These are phyloP conservation scores for Copromyces sp. DNA, from an alignment of 495 filamentous ascomycete genomes.

Conservation along the genomic window DNA sequence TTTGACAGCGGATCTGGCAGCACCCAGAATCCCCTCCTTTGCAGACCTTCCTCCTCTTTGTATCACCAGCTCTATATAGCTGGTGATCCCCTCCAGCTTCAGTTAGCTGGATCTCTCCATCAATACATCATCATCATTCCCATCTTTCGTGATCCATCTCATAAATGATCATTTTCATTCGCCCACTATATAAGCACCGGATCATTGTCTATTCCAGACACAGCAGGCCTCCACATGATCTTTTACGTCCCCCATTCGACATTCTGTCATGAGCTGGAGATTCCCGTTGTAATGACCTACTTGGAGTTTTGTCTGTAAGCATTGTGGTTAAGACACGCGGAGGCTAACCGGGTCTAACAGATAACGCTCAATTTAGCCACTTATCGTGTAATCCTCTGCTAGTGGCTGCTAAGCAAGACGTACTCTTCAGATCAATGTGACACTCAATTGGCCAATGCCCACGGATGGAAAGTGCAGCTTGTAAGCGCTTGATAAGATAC, in stretches of 20 bases:
- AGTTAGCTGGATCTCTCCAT: too few relatives aligned
- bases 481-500: neutral
- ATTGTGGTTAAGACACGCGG: neutral
- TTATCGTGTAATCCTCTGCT: neutral
- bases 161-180: neutral
- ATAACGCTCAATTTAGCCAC: neutral
- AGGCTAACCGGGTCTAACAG: neutral
- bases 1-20: too few relatives aligned
- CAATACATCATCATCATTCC: too few relatives aligned
- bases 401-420: neutral
- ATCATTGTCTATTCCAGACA: neutral
- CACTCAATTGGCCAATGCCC: neutral
- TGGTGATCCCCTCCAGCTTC: too few relatives aligned
- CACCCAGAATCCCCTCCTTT: too few relatives aligned
- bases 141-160: too few relatives aligned
- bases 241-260: neutral
- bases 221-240: neutral
- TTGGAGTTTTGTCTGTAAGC: neutral
- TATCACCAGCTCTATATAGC: too few relatives aligned
- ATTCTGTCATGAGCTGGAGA: neutral
- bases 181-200: neutral
- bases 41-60: too few relatives aligned
- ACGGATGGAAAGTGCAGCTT: neutral
- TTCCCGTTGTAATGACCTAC: neutral
- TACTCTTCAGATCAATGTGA: neutral